These are phyloP conservation scores for Castanea crenata DNA, from an alignment of 306 rosid species.

Conservation along the genomic window DNA sequence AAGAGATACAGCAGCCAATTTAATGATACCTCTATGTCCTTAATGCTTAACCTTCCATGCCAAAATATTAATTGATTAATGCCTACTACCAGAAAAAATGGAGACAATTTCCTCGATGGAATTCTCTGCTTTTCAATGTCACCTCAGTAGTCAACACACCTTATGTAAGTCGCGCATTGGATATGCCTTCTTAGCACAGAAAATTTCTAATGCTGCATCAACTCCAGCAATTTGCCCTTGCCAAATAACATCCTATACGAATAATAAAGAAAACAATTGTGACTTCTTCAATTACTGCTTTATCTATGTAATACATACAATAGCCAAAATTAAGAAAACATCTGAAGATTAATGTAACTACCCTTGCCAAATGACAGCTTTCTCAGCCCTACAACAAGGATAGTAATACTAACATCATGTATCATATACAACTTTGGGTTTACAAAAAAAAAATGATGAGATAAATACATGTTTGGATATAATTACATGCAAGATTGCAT, in stretches of 20 bases:
- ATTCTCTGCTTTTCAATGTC: conserved; percentile 8
- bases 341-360: not conserved
- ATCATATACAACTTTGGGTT: not conserved
- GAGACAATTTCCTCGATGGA: conserved; percentile 8
- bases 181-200: conserved; percentile 82
- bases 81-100: not conserved
- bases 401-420: not conserved
- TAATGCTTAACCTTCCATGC: not conserved
- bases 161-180: conserved; percentile 65
- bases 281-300: not conserved
- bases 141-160: conserved; percentile 43
- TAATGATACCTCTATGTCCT: not conserved
- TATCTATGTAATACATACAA: not conserved
- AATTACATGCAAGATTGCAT: not conserved
- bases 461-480: not conserved
- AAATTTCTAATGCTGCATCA: conserved; percentile 68
- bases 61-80: not conserved
- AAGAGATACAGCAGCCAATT: not conserved
- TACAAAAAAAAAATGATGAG: not conserved
- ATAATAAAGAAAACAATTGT: not conserved
- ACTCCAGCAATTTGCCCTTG: conserved; percentile 85
- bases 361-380: not conserved
- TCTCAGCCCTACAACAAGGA: not conserved
- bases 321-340: not conserved
- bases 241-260: conserved; percentile 84